These are phyloP conservation scores for Aureobasidium namibiae DNA, from an alignment of 2,329 filamentous ascomycete species.

Conservation along the genomic window DNA sequence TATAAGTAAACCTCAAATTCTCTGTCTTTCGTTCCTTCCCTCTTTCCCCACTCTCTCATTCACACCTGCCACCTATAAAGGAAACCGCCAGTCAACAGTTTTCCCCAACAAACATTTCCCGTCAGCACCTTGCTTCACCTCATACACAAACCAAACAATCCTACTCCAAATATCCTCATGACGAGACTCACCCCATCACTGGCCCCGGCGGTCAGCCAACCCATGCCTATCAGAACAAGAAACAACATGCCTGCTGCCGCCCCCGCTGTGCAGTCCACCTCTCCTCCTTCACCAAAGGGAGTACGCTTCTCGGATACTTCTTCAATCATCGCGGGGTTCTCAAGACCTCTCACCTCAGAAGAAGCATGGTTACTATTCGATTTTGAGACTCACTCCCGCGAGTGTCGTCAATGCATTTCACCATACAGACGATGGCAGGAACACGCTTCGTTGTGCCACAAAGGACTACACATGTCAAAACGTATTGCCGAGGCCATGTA, in stretches of 20 bases:
- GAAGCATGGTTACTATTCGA: slow-evolving; percentile 41
- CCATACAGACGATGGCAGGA: slow-evolving; percentile 35
- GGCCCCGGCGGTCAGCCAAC: background rate
- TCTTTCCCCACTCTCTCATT: background rate
- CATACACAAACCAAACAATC: background rate
- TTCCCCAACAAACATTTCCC: background rate
- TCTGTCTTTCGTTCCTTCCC: background rate
- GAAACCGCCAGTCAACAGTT: background rate
- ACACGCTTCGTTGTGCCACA: slow-evolving; percentile 34
- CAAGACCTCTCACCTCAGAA: slow-evolving; percentile 31
- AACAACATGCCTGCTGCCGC: background rate
- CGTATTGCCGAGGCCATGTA: slow-evolving; percentile 39
- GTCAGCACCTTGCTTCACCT: background rate
- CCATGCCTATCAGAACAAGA: background rate
- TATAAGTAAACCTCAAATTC: slow-evolving; percentile 2
- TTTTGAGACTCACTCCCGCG: slow-evolving; percentile 40
- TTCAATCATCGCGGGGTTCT: slow-evolving; percentile 25
- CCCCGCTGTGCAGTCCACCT: slow-evolving; percentile 14
- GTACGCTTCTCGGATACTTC: slow-evolving; percentile 21
- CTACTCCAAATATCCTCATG: background rate
- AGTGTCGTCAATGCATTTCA: slow-evolving; percentile 37
- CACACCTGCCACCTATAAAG: background rate
- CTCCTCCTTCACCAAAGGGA: slow-evolving; percentile 20
- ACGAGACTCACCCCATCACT: background rate
- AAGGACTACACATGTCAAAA: slow-evolving; percentile 36